Percentiles rank a stretch among this genome's conserved stretches.
These are phyloP conservation scores for Carpinus fangiana DNA, from an alignment of 306 rosid genomes.

Conservation along the genomic window DNA sequence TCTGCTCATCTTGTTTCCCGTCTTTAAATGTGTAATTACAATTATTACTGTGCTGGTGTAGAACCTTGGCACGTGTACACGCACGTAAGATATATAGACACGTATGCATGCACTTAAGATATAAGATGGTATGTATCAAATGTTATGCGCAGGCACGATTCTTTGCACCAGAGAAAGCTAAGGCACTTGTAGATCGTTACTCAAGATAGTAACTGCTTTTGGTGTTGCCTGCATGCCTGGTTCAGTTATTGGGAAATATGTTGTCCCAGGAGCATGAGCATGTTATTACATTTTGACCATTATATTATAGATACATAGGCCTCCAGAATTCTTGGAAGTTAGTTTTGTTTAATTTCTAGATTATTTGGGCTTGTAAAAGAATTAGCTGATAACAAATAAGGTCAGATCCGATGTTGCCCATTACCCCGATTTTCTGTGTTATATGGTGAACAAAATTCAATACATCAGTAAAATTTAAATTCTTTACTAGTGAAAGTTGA, in stretches of 20 bases:
- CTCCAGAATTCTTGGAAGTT: neutral
- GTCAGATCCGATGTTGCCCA: neutral
- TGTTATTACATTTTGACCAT: neutral
- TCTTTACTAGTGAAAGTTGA: no score
- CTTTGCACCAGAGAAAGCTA: constrained; percentile 85
- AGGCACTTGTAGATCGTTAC: constrained; percentile 77
- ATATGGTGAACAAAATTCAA: neutral
- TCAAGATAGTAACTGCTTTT: constrained; percentile 34
- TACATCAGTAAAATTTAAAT: neutral
- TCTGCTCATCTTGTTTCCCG: neutral
- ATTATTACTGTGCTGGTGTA: constrained; percentile 1
- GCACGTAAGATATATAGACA: neutral
- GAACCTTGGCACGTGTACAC: neutral
- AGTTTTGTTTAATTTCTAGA: neutral
- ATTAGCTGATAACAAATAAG: neutral
- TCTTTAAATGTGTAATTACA: neutral
- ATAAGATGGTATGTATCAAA: neutral
- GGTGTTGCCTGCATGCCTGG: neutral
- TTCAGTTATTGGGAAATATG: neutral
- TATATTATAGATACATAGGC: neutral
- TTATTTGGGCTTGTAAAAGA: neutral
- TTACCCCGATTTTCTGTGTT: neutral
- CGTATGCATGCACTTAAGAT: neutral
- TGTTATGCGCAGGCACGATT: constrained; percentile 69
- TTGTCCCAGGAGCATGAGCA: neutral